These are phyloP conservation scores for Picochlorum costavermella DNA, from an alignment of 139 green algal species.

Conservation along the genomic window DNA sequence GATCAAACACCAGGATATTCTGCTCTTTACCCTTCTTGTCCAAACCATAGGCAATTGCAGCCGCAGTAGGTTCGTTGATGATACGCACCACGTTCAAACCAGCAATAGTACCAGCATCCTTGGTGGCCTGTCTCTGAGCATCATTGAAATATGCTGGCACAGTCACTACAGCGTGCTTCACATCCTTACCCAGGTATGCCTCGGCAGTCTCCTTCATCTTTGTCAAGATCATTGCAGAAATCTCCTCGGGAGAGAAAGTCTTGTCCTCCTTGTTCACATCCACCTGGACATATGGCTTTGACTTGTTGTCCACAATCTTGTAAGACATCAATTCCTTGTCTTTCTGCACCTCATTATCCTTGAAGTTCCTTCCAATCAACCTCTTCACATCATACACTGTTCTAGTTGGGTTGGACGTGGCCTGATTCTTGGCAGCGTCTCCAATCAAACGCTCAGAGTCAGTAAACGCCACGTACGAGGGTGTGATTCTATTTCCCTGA, in stretches of 20 bases:
- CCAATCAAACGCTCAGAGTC: conserved; percentile 98
- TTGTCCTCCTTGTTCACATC: conserved; percentile 36
- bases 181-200: conserved; percentile 57
- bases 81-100: conserved; percentile 89
- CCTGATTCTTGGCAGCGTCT: conserved; percentile 98
- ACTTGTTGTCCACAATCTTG: conserved; percentile 83
- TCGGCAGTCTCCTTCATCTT: conserved; percentile 90
- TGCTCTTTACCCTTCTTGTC: conserved; percentile 81
- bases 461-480: conserved; percentile 99
- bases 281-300: conserved; percentile 92
- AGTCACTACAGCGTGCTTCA: conserved; percentile 85
- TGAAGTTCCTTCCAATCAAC: conserved; percentile 92
- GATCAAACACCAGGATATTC: conserved; percentile 98
- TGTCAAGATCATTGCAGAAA: conserved; percentile 93
- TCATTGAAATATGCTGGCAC: conserved; percentile 99
- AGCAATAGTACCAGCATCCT: conserved; percentile 67
- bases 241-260: conserved; percentile 86
- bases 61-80: conserved; percentile 97
- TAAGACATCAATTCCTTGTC: conserved; percentile 96
- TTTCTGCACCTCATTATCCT: conserved; percentile 90
- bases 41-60: conserved; percentile 93
- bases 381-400: conserved; percentile 99
- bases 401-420: conserved; percentile 79
- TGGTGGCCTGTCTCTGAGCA: conserved; percentile 94
- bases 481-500: conserved; percentile 97